Evolutionary conservation across 257 asterid species (phyloP).

Genomic region (Nicotiana knightiana): DNA sequence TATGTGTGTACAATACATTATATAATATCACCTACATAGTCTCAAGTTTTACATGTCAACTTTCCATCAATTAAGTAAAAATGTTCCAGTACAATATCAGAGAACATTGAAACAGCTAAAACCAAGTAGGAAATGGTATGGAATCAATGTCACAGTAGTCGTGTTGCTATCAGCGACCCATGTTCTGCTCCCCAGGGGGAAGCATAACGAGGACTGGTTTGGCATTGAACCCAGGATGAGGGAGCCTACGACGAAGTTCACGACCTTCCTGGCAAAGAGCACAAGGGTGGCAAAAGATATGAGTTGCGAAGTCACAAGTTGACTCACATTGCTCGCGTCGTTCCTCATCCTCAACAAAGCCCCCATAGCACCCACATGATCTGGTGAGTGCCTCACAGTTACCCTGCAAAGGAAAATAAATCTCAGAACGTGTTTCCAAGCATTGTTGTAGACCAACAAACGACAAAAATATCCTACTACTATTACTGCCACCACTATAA

Average conservation of each 20-base stretch:
- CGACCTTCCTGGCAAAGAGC: conserved; percentile 99
- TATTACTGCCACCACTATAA: not conserved
- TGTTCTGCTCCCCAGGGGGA: conserved; percentile 74
- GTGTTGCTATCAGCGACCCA: conserved; percentile 50
- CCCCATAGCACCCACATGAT: conserved; percentile 72
- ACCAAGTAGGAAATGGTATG: not conserved
- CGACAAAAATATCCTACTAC: not conserved
- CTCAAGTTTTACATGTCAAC: not conserved
- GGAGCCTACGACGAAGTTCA: conserved; percentile 90
- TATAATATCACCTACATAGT: not conserved
- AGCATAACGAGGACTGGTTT: conserved; percentile 60
- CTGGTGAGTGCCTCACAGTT: conserved; percentile 66
- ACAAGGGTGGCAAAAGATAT: conserved; percentile 76
- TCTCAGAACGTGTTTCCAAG: not conserved
- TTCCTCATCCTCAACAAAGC: conserved; percentile 54
- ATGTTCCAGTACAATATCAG: not conserved
- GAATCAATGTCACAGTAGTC: not conserved
- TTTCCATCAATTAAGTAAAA: not conserved
- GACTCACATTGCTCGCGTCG: conserved; percentile 83
- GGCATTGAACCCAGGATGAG: conserved; percentile 68
- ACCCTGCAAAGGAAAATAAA: conserved; percentile 45
- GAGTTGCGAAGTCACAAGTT: conserved; percentile 84
- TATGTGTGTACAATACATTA: not conserved
- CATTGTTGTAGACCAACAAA: not conserved
- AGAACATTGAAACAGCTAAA: not conserved